These are phyloP conservation scores for Gossypium bickii DNA, from an alignment of 345 rosid genomes.

Conservation along the genomic window DNA sequence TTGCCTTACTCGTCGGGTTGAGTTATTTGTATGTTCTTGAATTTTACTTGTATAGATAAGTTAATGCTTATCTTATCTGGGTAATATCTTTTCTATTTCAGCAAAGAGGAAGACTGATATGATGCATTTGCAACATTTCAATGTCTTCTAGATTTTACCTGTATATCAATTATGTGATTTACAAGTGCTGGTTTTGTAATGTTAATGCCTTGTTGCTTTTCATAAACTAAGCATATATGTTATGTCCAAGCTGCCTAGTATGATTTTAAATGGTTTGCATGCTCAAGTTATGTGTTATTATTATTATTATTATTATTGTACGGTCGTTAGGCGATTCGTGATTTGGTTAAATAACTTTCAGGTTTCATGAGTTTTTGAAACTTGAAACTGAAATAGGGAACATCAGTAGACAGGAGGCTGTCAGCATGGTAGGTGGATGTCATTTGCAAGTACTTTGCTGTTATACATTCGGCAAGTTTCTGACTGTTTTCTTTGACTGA, in stretches of 20 bases:
- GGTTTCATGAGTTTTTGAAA: constrained; percentile 95
- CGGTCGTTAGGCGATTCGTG: background rate
- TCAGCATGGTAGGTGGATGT: constrained; percentile 74
- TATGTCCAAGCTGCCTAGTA: background rate
- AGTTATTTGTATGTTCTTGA: background rate
- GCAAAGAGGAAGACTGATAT: background rate
- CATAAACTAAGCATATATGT: background rate
- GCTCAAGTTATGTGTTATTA: background rate
- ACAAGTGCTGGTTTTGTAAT: background rate
- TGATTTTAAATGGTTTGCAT: background rate
- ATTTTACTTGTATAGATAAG: too few relatives aligned
- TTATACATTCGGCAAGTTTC: background rate
- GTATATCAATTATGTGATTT: background rate
- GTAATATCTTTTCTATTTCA: background rate
- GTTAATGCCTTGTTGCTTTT: background rate
- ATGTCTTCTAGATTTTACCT: background rate
- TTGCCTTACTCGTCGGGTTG: background rate
- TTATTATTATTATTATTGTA: background rate
- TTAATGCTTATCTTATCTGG: background rate
- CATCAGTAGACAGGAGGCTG: constrained; percentile 95
- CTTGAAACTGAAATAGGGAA: constrained; percentile 94
- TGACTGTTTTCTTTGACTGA: background rate
- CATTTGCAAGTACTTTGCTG: background rate
- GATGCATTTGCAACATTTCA: background rate
- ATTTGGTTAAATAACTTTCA: constrained; percentile 27